Evolutionary conservation across 805 yeast species (phyloP), one percentile per base, ranked within the genome.

Genomic region (Cyberlindnera subsufficiens): DNA sequence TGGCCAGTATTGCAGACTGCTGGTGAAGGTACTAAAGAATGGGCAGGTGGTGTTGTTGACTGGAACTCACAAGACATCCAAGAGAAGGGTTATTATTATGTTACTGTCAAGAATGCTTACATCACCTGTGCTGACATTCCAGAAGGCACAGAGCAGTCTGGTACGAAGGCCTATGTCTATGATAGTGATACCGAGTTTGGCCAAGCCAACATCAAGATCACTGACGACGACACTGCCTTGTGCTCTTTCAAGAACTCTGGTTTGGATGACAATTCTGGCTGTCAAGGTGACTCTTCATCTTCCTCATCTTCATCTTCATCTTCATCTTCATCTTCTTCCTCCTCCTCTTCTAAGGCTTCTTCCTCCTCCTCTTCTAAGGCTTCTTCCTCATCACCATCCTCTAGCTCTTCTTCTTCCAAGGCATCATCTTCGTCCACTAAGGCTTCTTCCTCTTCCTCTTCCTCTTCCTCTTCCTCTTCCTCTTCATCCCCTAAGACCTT

Each of bases 31-130:
- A 82, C 89, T 13, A 70, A 75, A 49, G 82, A 72, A 44, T 89
- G 90, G 90, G 86, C 96, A 32, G 97, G 97, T 65, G 96, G 96
- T 64, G 69, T 52, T 31, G 78, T 90, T 49, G 69, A 86, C 68
- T 90, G 97, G 97, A 63, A 81, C 62, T 74, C 89, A 7, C 60
- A 70, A 4, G 96, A 88, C 63, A 74, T 88, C 43, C 55, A 69
- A 45, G 67, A 83, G 44, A 76, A 81, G 36, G 96, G 96, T 15
- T 90, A 87, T 69, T 82, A 78, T 68, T 87, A 79, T 59, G 81
- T 86, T 14, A 71, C 76, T 45, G 55, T 90, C 37, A 71, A 81
- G 56, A 69, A 74, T 36, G 69, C 87, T 32, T 69, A 72, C 19
- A 74, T 89, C 38, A 71, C 75, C 37, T 78, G 95, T 59, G 84